These are phyloP conservation scores for Phalaenopsis aphrodite DNA, from an alignment of 106 monocot genomes.

Conservation along the genomic window DNA sequence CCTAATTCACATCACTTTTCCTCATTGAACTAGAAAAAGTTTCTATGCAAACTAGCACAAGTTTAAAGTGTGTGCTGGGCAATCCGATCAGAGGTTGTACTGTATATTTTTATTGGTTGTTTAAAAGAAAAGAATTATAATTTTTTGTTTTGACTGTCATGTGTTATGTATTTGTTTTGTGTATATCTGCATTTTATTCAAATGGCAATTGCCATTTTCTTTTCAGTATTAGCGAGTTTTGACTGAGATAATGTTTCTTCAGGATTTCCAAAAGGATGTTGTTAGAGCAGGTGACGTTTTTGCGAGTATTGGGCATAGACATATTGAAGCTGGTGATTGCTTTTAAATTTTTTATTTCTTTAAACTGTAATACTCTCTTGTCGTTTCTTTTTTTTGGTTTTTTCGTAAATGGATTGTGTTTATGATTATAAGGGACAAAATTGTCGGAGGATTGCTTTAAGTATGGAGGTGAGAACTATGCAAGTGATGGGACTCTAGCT, in stretches of 20 bases:
- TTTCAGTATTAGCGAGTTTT: background rate
- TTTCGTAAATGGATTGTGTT: background rate
- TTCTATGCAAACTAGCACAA: background rate
- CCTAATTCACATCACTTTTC: background rate
- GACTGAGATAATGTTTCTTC: slow-evolving; percentile 10
- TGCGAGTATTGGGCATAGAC: slow-evolving; percentile 39
- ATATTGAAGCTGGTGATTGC: slow-evolving; percentile 66
- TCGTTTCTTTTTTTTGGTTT: background rate
- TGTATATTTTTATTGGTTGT: too few relatives aligned
- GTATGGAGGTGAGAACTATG: slow-evolving; percentile 71
- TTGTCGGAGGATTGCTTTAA: slow-evolving; percentile 88
- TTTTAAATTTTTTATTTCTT: background rate
- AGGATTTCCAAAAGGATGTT: slow-evolving; percentile 98
- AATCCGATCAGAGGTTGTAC: background rate
- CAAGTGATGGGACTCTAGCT: slow-evolving; percentile 50
- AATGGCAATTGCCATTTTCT: background rate
- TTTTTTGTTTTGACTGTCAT: background rate
- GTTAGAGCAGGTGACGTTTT: slow-evolving; percentile 63
- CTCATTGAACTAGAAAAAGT: background rate
- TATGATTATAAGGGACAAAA: slow-evolving; percentile 54
- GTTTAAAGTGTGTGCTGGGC: background rate
- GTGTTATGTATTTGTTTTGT: background rate
- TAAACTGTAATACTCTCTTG: background rate
- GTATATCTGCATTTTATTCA: background rate
- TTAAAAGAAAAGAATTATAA: too few relatives aligned